Evolutionary conservation across 192 early-diverging fungal species (phyloP).

Genomic region (Rhizophagus prolifer): DNA sequence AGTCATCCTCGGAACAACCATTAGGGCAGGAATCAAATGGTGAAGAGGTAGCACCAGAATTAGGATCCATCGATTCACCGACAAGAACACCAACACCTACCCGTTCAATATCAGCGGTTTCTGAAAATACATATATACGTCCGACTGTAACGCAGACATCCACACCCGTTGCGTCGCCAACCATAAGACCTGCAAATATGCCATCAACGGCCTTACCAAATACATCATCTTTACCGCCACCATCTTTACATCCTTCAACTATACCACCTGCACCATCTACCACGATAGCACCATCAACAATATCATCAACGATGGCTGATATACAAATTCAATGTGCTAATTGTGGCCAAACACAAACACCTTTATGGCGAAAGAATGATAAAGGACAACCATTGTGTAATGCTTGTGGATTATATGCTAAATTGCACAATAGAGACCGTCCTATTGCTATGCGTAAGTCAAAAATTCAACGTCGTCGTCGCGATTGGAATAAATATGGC

Average conservation of each 20-base stretch:
- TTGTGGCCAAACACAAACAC: slow-evolving; percentile 76
- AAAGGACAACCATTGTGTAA: slow-evolving; percentile 77
- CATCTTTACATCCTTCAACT: background rate
- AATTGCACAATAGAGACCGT: slow-evolving; percentile 53
- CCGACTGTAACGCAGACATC: slow-evolving; percentile 8
- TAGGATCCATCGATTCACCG: background rate
- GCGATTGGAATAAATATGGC: slow-evolving; percentile 38
- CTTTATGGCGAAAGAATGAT: slow-evolving; percentile 78
- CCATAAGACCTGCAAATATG: background rate
- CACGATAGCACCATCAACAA: background rate
- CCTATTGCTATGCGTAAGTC: slow-evolving; percentile 56
- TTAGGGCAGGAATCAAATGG: slow-evolving; percentile 3
- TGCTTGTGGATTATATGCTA: slow-evolving; percentile 69
- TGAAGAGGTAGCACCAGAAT: slow-evolving; percentile 1
- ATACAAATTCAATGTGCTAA: slow-evolving; percentile 55
- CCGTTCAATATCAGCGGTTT: background rate
- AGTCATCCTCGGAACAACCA: slow-evolving; percentile 9
- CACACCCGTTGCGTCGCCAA: slow-evolving; percentile 13
- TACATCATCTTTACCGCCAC: background rate
- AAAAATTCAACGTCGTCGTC: slow-evolving; percentile 51
- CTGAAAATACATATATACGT: background rate
- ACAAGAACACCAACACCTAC: slow-evolving; percentile 7
- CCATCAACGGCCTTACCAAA: background rate
- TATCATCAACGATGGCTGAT: slow-evolving; percentile 15
- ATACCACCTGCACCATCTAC: background rate